Evolutionary conservation across 2,329 filamentous ascomycete genomes (phyloP).

Genomic region (Ophiosphaerella korrae): DNA sequence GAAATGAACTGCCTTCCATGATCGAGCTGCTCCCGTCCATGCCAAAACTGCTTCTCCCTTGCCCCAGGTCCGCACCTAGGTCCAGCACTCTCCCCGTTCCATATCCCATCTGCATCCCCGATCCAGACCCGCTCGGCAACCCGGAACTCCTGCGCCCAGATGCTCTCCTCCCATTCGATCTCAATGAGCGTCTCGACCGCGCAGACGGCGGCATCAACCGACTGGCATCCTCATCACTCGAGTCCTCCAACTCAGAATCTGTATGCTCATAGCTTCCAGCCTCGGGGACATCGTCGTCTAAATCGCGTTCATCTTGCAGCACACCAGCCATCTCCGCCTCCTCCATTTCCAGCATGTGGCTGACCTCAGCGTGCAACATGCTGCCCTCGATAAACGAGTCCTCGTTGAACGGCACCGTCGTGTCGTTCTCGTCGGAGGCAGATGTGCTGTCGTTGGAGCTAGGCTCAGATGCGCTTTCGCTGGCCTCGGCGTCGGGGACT

Average conservation of each 20-base stretch:
- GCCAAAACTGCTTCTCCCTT: constrained; percentile 37
- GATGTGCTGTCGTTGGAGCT: constrained; percentile 22
- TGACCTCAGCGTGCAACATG: constrained; percentile 45
- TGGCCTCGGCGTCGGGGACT: constrained; percentile 43
- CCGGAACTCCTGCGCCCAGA: constrained; percentile 25
- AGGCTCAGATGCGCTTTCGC: constrained; percentile 43
- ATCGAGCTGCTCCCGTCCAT: constrained; percentile 45
- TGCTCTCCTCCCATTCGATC: constrained; percentile 1
- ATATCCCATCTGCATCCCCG: constrained; percentile 1
- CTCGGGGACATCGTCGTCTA: constrained; percentile 59
- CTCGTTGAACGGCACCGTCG: constrained; percentile 55
- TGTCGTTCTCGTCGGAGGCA: constrained; percentile 56
- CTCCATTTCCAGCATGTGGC: constrained; percentile 50
- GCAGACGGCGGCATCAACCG: constrained; percentile 8
- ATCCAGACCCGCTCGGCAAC: constrained; percentile 10
- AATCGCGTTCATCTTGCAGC: constrained; percentile 54
- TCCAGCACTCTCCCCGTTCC: constrained; percentile 10
- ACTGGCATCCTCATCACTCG: constrained; percentile 31
- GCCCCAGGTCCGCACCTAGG: constrained; percentile 25
- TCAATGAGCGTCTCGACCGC: constrained; percentile 10
- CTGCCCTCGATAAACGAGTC: constrained; percentile 55
- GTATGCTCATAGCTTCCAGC: constrained; percentile 61
- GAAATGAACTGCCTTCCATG: constrained; percentile 44
- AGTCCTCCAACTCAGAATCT: constrained; percentile 57
- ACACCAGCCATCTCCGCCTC: constrained; percentile 55